Conservation (phyloP, 352 stramenopile species). For the Phytophthora fragariaefolia region DNA sequence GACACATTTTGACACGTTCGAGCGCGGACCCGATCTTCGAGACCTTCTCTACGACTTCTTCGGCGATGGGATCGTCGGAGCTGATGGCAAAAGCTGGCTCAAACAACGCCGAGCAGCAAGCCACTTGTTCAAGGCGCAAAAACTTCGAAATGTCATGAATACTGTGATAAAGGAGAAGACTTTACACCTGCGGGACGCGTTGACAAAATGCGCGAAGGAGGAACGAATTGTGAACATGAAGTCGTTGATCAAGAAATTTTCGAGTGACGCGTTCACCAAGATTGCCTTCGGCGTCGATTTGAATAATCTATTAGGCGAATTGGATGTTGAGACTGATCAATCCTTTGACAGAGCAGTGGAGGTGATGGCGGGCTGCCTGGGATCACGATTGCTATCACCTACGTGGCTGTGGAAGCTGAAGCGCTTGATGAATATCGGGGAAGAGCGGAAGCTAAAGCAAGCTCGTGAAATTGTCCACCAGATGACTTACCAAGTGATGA, state of each 20-base stretch:
- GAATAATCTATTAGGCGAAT: conserved; percentile 21
- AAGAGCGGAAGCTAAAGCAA: conserved; percentile 26
- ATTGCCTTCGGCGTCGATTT: conserved; percentile 66
- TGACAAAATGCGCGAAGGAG: conserved; percentile 1
- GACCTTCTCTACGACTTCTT: conserved; percentile 53
- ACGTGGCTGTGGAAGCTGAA: conserved; percentile 41
- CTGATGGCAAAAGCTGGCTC: conserved; percentile 49
- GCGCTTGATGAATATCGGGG: conserved; percentile 32
- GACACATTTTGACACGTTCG: conserved; percentile 73
- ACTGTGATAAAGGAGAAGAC: conserved; percentile 12
- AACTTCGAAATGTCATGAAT: conserved; percentile 20
- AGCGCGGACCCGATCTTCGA: conserved; percentile 50
- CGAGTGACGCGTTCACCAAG: conserved; percentile 67
- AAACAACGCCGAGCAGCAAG: conserved; percentile 59
- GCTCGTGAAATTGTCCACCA: conserved; percentile 28
- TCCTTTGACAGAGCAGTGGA: conserved; percentile 21
- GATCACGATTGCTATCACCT: conserved; percentile 32
- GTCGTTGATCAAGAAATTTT: conserved; percentile 47
- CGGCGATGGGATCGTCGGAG: conserved; percentile 56
- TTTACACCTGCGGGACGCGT: conserved; percentile 3
- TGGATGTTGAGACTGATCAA: conserved; percentile 22
- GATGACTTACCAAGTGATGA: conserved; percentile 33
- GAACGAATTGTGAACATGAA: conserved; percentile 29
- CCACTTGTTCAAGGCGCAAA: conserved; percentile 69
- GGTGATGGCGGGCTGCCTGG: conserved; percentile 19